Conservation (phyloP, 2,329 filamentous ascomycete species). For the Albophoma yamanashiensis region DNA sequence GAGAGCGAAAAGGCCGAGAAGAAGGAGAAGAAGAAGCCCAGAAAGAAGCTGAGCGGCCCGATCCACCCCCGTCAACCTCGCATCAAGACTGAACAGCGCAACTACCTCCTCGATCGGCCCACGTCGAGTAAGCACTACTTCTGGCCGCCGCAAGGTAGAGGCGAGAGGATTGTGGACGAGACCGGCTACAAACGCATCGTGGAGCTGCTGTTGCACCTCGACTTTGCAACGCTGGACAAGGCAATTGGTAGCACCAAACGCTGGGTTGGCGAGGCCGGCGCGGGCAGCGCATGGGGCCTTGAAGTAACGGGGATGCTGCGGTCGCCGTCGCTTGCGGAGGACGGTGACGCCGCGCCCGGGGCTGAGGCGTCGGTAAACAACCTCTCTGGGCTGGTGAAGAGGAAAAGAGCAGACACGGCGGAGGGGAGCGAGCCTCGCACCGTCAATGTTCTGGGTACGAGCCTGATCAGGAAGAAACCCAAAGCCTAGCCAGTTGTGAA, state of each 20-base stretch:
- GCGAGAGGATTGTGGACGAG: constrained; percentile 52
- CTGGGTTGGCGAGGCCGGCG: constrained; percentile 59
- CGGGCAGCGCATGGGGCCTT: constrained; percentile 40
- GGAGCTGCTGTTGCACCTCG: constrained; percentile 61
- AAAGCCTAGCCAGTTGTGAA: constrained; percentile 23
- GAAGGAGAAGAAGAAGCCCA: constrained; percentile 12
- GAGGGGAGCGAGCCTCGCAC: constrained; percentile 9
- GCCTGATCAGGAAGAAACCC: constrained; percentile 44
- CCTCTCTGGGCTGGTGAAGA: constrained; percentile 36
- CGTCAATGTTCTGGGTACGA: constrained; percentile 35
- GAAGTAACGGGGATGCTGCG: constrained; percentile 34
- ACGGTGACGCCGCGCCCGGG: constrained; percentile 5
- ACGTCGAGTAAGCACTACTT: constrained; percentile 50
- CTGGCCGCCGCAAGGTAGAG: constrained; percentile 53
- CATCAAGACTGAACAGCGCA: constrained; percentile 48
- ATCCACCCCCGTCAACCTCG: constrained; percentile 55
- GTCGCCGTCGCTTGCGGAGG: constrained; percentile 5
- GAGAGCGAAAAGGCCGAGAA: constrained; percentile 3
- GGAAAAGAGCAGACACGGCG: constrained; percentile 26
- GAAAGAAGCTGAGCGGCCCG: constrained; percentile 41
- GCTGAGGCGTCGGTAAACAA: constrained; percentile 29
- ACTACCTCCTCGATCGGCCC: constrained; percentile 37
- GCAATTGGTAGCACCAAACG: constrained; percentile 54
- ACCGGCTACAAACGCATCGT: constrained; percentile 55
- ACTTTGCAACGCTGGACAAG: constrained; percentile 57